Evolutionary conservation across 2,329 filamentous ascomycete species (phyloP).

Genomic region (Pseudocercospora macadamiae): DNA sequence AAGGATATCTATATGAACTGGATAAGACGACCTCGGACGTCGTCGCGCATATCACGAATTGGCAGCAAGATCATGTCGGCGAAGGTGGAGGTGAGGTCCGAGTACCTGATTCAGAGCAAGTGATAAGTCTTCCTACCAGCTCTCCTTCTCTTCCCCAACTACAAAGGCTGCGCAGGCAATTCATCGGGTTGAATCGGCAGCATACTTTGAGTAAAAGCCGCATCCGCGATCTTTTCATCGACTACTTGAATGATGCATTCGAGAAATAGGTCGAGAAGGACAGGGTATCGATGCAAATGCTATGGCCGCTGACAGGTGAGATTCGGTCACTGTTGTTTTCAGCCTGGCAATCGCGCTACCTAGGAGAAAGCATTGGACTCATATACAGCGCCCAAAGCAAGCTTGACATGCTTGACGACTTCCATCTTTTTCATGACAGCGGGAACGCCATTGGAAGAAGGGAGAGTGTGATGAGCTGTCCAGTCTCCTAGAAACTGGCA

Average conservation of each 20-base stretch:
- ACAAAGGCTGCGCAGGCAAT: slow-evolving; percentile 76
- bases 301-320: not conserved
- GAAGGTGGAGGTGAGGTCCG: slow-evolving; percentile 64
- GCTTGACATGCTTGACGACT: no score
- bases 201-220: slow-evolving; percentile 50
- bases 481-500: no score
- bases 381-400: no score
- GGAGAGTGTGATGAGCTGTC: no score
- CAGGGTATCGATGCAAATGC: not conserved
- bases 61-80: slow-evolving; percentile 65
- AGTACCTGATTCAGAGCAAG: slow-evolving; percentile 54
- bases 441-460: no score
- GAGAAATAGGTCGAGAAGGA: slow-evolving; percentile 20
- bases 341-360: no score
- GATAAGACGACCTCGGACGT: slow-evolving; percentile 79
- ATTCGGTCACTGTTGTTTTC: not conserved
- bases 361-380: no score
- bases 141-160: slow-evolving; percentile 70
- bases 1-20: slow-evolving; percentile 78
- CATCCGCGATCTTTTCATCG: slow-evolving; percentile 44
- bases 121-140: slow-evolving; percentile 69
- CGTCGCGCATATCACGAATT: slow-evolving; percentile 69
- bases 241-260: slow-evolving; percentile 47
- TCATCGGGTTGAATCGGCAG: slow-evolving; percentile 74
- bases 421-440: no score